These are phyloP conservation scores for Claviceps sp. DNA, from an alignment of 2,329 filamentous ascomycete genomes.

Conservation along the genomic window DNA sequence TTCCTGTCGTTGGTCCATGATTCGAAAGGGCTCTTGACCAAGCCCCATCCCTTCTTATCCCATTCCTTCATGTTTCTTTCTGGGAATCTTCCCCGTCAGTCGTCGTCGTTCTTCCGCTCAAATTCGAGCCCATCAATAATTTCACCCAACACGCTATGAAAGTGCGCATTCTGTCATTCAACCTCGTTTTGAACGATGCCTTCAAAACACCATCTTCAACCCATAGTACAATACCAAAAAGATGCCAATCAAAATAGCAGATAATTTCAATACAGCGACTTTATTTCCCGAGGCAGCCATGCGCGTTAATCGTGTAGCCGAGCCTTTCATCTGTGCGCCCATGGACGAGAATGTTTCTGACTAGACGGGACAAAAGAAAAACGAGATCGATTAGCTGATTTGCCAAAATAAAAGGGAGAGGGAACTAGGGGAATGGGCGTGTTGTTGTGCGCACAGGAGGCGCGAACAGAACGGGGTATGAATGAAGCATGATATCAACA, in stretches of 20 bases:
- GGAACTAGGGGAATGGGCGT: background rate
- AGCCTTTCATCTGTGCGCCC: slow-evolving; percentile 69
- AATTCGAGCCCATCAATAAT: too few relatives aligned
- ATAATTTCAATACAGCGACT: slow-evolving; percentile 78
- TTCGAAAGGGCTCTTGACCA: too few relatives aligned
- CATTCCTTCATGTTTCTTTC: too few relatives aligned
- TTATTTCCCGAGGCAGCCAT: slow-evolving; percentile 91
- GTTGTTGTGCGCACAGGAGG: too few relatives aligned
- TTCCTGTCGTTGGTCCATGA: too few relatives aligned
- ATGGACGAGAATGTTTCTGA: slow-evolving; percentile 87
- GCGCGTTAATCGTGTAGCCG: slow-evolving; percentile 64
- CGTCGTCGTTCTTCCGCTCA: too few relatives aligned
- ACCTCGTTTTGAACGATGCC: background rate
- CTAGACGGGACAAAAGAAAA: slow-evolving; percentile 26
- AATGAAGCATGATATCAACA: too few relatives aligned
- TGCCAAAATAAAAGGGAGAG: background rate
- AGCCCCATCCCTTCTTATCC: too few relatives aligned
- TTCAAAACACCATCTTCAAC: slow-evolving; percentile 46
- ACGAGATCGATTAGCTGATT: slow-evolving; percentile 17
- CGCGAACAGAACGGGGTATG: too few relatives aligned
- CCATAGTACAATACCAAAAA: slow-evolving; percentile 69
- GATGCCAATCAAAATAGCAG: slow-evolving; percentile 62
- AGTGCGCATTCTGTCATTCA: background rate
- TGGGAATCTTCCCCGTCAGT: too few relatives aligned
- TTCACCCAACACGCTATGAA: background rate